Percentiles rank a stretch among this genome's conserved stretches.
Evolutionary conservation across 768 basidiomycete genomes (phyloP).

Genomic region (Crepidotus variabilis): DNA sequence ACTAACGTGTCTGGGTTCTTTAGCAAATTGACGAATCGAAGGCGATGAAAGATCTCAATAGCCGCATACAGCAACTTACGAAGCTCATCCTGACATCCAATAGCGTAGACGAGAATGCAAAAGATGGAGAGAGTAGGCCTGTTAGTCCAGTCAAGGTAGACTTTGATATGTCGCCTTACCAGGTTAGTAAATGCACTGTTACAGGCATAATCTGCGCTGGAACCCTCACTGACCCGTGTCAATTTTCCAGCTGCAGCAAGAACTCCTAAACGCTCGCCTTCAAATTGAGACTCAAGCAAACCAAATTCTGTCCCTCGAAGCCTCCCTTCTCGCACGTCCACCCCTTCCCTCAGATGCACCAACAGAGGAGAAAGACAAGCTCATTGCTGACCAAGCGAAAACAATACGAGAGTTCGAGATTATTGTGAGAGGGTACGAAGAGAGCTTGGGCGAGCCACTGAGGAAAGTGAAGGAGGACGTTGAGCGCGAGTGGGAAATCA

Average conservation of each 20-base stretch:
- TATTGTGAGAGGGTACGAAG: conserved; percentile 65
- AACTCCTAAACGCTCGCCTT: conserved; percentile 72
- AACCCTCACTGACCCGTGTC: background rate
- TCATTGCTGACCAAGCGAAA: conserved; percentile 69
- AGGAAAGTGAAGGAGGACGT: conserved; percentile 67
- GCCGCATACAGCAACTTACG: conserved; percentile 77
- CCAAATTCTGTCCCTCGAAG: conserved; percentile 83
- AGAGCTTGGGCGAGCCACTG: conserved; percentile 67
- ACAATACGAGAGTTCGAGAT: conserved; percentile 78
- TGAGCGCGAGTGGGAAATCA: conserved; percentile 66
- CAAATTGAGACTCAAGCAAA: conserved; percentile 78
- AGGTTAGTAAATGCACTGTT: conserved; percentile 38
- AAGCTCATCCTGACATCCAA: conserved; percentile 85
- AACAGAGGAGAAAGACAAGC: conserved; percentile 68
- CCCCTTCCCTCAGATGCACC: conserved; percentile 61
- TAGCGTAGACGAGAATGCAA: conserved; percentile 69
- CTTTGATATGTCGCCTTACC: conserved; percentile 86
- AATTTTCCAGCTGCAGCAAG: conserved; percentile 70
- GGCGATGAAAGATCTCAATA: conserved; percentile 80
- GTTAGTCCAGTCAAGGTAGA: conserved; percentile 85
- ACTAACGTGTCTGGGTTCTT: background rate
- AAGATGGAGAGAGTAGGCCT: conserved; percentile 72
- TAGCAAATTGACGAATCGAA: conserved; percentile 84
- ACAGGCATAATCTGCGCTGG: too few species aligned
- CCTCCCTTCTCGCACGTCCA: conserved; percentile 69